Percentiles rank a stretch among this genome's conserved stretches.
Evolutionary conservation across 2,329 filamentous ascomycete species (phyloP).

Genomic region (Aspergillus pseudoterreus): DNA sequence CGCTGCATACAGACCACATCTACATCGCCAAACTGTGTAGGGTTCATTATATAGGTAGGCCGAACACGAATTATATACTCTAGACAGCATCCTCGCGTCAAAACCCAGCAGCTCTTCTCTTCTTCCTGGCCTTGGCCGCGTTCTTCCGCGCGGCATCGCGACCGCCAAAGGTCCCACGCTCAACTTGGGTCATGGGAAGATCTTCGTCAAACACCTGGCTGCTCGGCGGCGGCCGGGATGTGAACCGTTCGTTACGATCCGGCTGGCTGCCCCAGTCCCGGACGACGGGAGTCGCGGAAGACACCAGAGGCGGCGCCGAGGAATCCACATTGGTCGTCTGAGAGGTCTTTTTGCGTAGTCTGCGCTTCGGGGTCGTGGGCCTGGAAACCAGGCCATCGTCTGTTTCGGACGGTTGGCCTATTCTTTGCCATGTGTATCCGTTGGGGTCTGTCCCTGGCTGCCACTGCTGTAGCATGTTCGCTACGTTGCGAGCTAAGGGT

Average conservation of each 20-base stretch:
- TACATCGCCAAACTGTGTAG: background rate
- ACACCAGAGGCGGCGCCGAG: constrained; percentile 16
- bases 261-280: constrained; percentile 34
- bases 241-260: constrained; percentile 15
- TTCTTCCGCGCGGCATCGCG: constrained; percentile 28
- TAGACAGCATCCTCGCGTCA: constrained; percentile 44
- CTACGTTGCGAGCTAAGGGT: constrained; percentile 19
- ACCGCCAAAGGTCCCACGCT: constrained; percentile 37
- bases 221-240: constrained; percentile 21
- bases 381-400: constrained; percentile 14
- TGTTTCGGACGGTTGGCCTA: constrained; percentile 14
- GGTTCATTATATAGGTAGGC: no score
- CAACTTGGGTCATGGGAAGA: constrained; percentile 39
- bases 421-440: constrained; percentile 32
- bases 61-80: no score
- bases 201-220: constrained; percentile 33
- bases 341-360: constrained; percentile 24
- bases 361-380: constrained; percentile 17
- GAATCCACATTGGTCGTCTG: constrained; percentile 15
- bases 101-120: constrained; percentile 40
- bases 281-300: constrained; percentile 22
- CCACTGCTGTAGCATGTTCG: constrained; percentile 36
- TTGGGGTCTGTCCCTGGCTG: constrained; percentile 28
- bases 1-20: background rate
- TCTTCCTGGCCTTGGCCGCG: constrained; percentile 33